Evolutionary conservation across 2,329 filamentous ascomycete species (phyloP).

Genomic region (Neurospora crassa): DNA sequence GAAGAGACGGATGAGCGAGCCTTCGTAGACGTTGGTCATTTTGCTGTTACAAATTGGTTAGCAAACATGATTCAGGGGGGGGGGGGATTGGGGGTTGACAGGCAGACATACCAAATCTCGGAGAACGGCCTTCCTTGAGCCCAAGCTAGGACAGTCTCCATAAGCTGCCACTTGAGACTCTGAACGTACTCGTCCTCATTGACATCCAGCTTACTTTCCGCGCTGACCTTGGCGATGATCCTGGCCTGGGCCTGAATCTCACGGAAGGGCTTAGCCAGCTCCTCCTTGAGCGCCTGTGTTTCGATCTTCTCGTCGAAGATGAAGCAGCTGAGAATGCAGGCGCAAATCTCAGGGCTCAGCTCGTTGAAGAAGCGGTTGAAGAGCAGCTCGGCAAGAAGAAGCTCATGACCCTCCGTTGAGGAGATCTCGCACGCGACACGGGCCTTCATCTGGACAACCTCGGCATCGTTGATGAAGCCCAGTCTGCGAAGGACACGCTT

Average conservation of each 20-base stretch:
- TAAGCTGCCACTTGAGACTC: slow-evolving; percentile 86
- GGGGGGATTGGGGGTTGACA: slow-evolving; percentile 1
- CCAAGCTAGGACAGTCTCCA: slow-evolving; percentile 94
- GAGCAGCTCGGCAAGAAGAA: slow-evolving; percentile 83
- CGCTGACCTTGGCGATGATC: slow-evolving; percentile 83
- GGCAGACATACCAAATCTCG: slow-evolving; percentile 74
- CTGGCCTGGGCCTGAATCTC: slow-evolving; percentile 83
- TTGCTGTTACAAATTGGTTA: slow-evolving; percentile 42
- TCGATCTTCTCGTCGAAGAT: slow-evolving; percentile 96
- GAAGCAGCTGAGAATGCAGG: slow-evolving; percentile 82
- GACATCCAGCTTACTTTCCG: slow-evolving; percentile 87
- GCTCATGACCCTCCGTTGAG: slow-evolving; percentile 79
- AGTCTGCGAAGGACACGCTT: slow-evolving; percentile 91
- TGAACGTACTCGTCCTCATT: slow-evolving; percentile 91
- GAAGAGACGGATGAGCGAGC: slow-evolving; percentile 91
- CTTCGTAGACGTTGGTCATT: slow-evolving; percentile 99
- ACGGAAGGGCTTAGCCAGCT: slow-evolving; percentile 74
- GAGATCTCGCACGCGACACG: slow-evolving; percentile 97
- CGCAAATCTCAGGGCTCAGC: slow-evolving; percentile 76
- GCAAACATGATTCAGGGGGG: neutral
- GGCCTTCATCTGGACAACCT: slow-evolving; percentile 94
- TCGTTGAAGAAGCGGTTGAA: slow-evolving; percentile 99
- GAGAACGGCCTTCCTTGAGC: slow-evolving; percentile 82
- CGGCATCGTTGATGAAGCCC: slow-evolving; percentile 89
- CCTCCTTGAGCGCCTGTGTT: slow-evolving; percentile 66